Base-by-base conservation (phyloP, 2,329 filamentous ascomycete species). In the Penicillium sclerotiorum region DNA sequence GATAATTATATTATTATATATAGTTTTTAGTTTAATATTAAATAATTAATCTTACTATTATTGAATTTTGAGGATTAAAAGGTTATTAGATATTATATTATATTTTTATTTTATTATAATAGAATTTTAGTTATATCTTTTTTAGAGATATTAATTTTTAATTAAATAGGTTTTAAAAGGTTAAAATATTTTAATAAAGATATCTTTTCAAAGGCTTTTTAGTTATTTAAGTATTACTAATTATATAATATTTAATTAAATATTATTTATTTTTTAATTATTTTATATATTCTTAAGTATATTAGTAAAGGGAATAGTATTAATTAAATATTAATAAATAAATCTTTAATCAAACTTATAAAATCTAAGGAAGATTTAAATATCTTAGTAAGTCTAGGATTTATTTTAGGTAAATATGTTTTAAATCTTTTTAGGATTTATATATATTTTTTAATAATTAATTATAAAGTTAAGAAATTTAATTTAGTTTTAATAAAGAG, bases 171-270 rank as follows among this genome's bases (percentile, higher is more conserved):
- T 39, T 20, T 22, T 22, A 22, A 25, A 22, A 23, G 20, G 6
- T 39, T 15, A 22, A 39, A 39, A 39, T 39, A 23, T 22, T 25
- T 13, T 13, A 39, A 22, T 8, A 25, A 22, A 15, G n/a, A n/a
- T 44, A 35, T 50, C 25, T 41, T 27, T 38, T 13, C 22, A 23
- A 45, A 49, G 36, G 32, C 20, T 48, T 8, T 22, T 52, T 49
- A 49, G 18, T 17, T 45, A 50, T 47, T 23, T 44, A 42, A 50
- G 37, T 38, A 44, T 39, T 43, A 21, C 43, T 40, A 23, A 33
- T 47, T 18, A 50, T 43, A 41, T 44, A 37, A 47, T 53, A 51
- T 28, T 27, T 21, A 23, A 9, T 23, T 1, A 21, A 20, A 39
- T 5, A 5, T 20, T 7, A 35, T 7, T 7, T n/a, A 35, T n/a